Evolutionary conservation across 805 yeast species (phyloP).

Genomic region (Hanseniaspora guilliermondii): DNA sequence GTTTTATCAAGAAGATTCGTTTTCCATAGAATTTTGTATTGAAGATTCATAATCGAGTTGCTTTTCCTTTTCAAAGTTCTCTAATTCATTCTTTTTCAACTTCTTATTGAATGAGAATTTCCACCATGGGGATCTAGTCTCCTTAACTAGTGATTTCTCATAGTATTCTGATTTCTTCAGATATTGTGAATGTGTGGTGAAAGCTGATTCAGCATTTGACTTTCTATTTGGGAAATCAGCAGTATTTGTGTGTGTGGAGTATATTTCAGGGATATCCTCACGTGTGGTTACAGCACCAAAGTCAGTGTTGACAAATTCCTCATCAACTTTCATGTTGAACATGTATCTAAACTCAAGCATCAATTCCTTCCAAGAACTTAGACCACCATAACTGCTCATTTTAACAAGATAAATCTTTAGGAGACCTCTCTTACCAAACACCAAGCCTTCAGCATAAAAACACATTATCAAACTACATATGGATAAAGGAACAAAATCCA

Average conservation of each 20-base stretch:
- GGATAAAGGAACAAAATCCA: conserved; percentile 53
- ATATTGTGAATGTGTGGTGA: background rate
- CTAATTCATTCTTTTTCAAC: background rate
- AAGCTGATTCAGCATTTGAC: background rate
- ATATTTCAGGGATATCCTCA: background rate
- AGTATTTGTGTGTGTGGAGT: background rate
- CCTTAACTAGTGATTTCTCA: background rate
- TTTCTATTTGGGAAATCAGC: background rate
- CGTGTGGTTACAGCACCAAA: background rate
- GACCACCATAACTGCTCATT: conserved; percentile 3
- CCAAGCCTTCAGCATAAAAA: conserved; percentile 53
- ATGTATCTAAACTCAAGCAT: background rate
- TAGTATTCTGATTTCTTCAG: background rate
- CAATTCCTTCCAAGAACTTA: background rate
- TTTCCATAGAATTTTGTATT: background rate
- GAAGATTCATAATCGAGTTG: background rate
- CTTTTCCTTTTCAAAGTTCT: background rate
- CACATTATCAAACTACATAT: conserved; percentile 34
- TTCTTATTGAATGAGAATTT: background rate
- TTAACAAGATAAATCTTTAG: background rate
- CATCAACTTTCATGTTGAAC: background rate
- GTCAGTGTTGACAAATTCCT: background rate
- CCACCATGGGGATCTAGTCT: background rate
- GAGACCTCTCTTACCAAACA: conserved; percentile 21
- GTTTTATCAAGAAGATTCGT: background rate